Evolutionary conservation across 2,329 filamentous ascomycete species (phyloP), one percentile per base, ranked within the genome.

Genomic region (Pyrenophora graminea): DNA sequence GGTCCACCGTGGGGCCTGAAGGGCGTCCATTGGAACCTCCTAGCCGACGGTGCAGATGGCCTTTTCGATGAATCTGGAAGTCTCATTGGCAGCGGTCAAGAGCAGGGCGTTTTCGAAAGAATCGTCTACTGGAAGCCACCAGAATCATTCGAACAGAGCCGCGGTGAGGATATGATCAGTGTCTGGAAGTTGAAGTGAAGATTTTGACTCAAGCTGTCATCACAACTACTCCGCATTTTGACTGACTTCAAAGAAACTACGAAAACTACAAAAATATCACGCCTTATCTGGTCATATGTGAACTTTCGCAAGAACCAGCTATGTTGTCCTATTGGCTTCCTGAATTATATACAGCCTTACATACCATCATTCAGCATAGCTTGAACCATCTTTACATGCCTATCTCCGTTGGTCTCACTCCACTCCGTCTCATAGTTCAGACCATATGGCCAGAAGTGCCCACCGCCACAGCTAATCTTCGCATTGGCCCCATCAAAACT

Each of bases 1-100:
- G 89, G 90, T 0, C 89, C 90, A n/a, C 89, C 90, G 1, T 91
- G 84, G 79, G 85, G 84, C 13, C 74, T 89, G 33, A 81, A 82
- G n/a, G 80, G 55, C 39, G 51, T 60, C 30, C 51, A 61, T 40
- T 54, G 48, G 44, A 51, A 58, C n/a, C 32, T 58, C n/a, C 39
- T 56, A 12, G 49, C 54, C 13, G 48, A 53, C 1, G 58, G 58
- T 8, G 47, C 45, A 15, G 53, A 53, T 34, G 56, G 58, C 5
- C 37, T 55, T n/a, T 39, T 59, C 10, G 34, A 53, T 34, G 43
- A 45, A 34, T 53, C 49, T 27, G 59, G 55, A 31, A 47, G 40
- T 32, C 36, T 60, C 19, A 39, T 30, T 6, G 36, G 9, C 9
- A 32, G 3, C 18, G 40, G 40, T 25, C 32, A 48, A 45, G 39